Evolutionary conservation across 192 early-diverging fungal genomes (phyloP), one percentile per base, ranked within the genome.

Genomic region (Gigaspora rosea): DNA sequence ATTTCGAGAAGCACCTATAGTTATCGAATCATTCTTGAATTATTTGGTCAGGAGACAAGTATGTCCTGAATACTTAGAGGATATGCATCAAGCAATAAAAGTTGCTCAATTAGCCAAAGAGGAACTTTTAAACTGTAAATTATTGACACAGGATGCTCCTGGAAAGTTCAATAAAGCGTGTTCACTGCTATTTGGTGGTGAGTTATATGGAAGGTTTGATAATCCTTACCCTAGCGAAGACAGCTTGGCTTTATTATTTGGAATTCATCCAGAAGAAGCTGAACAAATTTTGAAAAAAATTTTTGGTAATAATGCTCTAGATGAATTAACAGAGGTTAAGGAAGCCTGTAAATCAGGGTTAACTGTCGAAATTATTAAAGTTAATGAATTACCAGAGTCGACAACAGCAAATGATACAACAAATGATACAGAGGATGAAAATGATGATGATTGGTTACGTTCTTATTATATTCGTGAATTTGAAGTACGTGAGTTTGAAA

Each of bases 121-220:
- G 12, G 82, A 90, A 50, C 63, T 90, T 32, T 86, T 87, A 4
- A 70, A 76, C 6, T 85, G 82, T 71, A 89, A 89, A 61, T 27
- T 57, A 2, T 71, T 85, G 49, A 80, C 77, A 27, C 77, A 65
- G 48, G 50, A 56, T 47, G 51, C 82, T 7, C 86, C 86, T 18
- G 82, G 86, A 49, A 82, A 78, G 4, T 86, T 85, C 35, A 88
- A 90, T 57, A 86, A 84, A 50, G 86, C 89, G 6, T 88, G 89
- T 62, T 78, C 77, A 10, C 12, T 85, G 1, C 11, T 87, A 7
- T 90, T 82, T 73, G 86, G 81, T 18, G 86, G 87, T 15, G 78
- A 87, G 56, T 73, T 68, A 20, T 80, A 79, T 47, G 80, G 81
- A 6, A 71, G 78, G 15, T 75, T 84, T 52, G 81, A 83, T 11